Evolutionary conservation across 805 yeast species (phyloP).

Genomic region (Kodamaea lidongshanica): DNA sequence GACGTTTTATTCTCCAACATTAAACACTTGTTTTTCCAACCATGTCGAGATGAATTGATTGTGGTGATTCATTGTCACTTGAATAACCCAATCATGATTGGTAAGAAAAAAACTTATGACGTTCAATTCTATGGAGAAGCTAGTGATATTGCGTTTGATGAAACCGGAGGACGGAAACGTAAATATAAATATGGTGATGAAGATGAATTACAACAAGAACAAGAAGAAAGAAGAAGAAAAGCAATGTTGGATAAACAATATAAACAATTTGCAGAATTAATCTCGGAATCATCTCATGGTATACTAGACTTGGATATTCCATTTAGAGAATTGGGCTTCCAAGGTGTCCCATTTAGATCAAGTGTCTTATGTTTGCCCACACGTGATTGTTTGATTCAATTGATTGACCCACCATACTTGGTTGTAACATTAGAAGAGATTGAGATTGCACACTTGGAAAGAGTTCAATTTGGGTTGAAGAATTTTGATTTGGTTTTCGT

Average conservation of each 20-base stretch:
- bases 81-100: slow-evolving; percentile 89
- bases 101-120: slow-evolving; percentile 91
- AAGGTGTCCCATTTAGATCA: slow-evolving; percentile 94
- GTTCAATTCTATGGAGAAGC: slow-evolving; percentile 97
- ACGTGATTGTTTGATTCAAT: slow-evolving; percentile 90
- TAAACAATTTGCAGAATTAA: slow-evolving; percentile 79
- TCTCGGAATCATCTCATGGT: slow-evolving; percentile 83
- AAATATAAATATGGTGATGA: slow-evolving; percentile 91
- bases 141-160: slow-evolving; percentile 91
- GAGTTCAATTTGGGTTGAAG: slow-evolving; percentile 94
- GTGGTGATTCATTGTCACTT: slow-evolving; percentile 90
- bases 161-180: slow-evolving; percentile 91
- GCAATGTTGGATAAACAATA: slow-evolving; percentile 88
- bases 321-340: slow-evolving; percentile 92
- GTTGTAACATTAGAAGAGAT: slow-evolving; percentile 88
- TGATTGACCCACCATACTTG: slow-evolving; percentile 90
- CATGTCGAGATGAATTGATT: slow-evolving; percentile 89
- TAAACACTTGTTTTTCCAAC: slow-evolving; percentile 91
- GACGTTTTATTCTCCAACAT: slow-evolving; percentile 87
- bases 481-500: slow-evolving; percentile 97
- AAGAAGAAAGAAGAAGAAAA: slow-evolving; percentile 92
- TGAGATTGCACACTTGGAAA: slow-evolving; percentile 91
- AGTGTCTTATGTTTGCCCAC: slow-evolving; percentile 95
- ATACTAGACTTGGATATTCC: slow-evolving; percentile 86
- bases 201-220: slow-evolving; percentile 97